Evolutionary conservation across 2,329 filamentous ascomycete species (phyloP).

Genomic region (Alternaria longipes): DNA sequence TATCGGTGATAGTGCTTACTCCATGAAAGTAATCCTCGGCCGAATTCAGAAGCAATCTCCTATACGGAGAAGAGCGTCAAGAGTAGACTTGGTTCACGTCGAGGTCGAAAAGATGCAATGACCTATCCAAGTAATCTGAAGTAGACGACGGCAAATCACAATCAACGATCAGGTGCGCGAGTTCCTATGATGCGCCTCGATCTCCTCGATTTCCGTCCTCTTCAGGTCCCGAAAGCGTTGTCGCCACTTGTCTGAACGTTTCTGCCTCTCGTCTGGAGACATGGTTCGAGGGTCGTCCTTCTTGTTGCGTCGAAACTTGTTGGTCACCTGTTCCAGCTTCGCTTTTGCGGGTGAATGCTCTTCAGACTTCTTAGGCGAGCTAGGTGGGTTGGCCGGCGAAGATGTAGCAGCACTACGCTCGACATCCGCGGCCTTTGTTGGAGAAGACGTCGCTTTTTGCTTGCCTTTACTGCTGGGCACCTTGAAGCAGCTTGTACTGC

Average conservation of each 20-base stretch:
- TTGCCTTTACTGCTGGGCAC: constrained; percentile 42
- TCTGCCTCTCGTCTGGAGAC: constrained; percentile 50
- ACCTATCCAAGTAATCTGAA: constrained; percentile 3
- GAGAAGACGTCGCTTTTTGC: constrained; percentile 40
- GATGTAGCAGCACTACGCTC: constrained; percentile 25
- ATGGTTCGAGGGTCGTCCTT: constrained; percentile 48
- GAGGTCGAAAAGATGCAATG: not conserved
- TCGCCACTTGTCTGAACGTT: constrained; percentile 49
- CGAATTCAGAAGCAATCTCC: not conserved
- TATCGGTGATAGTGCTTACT: constrained; percentile 1
- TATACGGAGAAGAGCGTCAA: not conserved
- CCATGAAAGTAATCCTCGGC: not conserved
- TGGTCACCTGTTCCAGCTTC: constrained; percentile 58
- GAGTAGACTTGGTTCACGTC: not conserved
- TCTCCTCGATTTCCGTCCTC: constrained; percentile 39
- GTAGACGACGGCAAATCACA: not conserved
- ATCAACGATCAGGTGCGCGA: constrained; percentile 13
- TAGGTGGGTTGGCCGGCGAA: constrained; percentile 37
- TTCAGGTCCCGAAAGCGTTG: constrained; percentile 48
- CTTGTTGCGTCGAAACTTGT: constrained; percentile 54
- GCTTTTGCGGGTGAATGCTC: constrained; percentile 57
- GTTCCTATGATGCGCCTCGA: constrained; percentile 33
- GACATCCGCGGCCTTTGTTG: constrained; percentile 29
- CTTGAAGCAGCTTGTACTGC: constrained; percentile 45
- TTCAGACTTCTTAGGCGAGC: constrained; percentile 49